Evolutionary conservation across 495 filamentous ascomycete genomes (phyloP), one percentile per base, ranked within the genome.

Genomic region (Penicillium goetzii): DNA sequence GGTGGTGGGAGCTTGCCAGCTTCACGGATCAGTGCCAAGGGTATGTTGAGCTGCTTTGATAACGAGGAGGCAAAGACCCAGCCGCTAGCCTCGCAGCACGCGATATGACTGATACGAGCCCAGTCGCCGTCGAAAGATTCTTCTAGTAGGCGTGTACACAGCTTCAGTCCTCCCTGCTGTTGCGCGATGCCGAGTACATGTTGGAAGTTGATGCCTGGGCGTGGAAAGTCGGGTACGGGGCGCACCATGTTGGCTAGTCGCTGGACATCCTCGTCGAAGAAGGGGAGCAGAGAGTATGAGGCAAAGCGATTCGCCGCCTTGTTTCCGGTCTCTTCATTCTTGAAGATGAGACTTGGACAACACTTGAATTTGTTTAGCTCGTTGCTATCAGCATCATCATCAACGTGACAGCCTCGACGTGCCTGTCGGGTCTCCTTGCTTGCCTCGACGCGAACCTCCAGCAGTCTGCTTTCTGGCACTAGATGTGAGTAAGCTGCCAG

Each of bases 1-100:
- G 86, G 86, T 41, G 84, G 81, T 0, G 87, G 87, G 1, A 87
- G 82, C 70, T 88, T 88, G 30, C 82, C 84, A 36, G 78, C 83
- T 71, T 84, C 78, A 47, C 86, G 85, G 63, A 89, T 82, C 61
- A 86, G 70, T 58, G 68, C 79, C 68, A 89, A 73, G 32, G 80
- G 84, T 32, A 82, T 34, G 63, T 80, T 61, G 58, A 84, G 67
- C 50, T n/a, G 71, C 54, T 55, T 53, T 40, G 85, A 80, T 62
- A 89, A 74, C 30, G 81, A 70, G 52, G 86, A 81, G 17, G 82
- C 86, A 78, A 74, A 88, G 67, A 86, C 61, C 67, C 83, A 84
- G 45, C 87, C 85, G 58, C 86, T 86, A 11, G 76, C 72, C 78
- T 89, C 84, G 69, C 83, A 87, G n/a, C 58, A 61, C 7, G 19